Conservation (phyloP, 208 protist species). For the Jaenimonas drosophilae region DNA sequence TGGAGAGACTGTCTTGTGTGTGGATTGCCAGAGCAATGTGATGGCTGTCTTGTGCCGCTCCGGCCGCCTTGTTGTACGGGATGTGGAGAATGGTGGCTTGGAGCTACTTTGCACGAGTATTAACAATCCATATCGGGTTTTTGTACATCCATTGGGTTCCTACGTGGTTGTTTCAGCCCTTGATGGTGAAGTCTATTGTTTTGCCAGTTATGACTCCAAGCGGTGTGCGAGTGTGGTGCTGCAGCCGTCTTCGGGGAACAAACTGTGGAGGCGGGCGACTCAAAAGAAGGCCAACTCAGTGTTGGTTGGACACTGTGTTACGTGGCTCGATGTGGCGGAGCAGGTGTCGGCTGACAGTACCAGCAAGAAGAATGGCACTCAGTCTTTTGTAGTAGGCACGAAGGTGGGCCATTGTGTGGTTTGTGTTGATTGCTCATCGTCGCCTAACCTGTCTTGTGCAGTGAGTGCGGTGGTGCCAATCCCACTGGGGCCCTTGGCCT, state of each 20-base stretch:
- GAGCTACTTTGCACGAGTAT: conserved; percentile 17
- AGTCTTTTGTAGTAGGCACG: no score
- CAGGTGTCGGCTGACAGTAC: no score
- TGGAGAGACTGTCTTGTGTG: conserved; percentile 19
- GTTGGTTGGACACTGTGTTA: no score
- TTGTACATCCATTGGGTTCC: conserved; percentile 49
- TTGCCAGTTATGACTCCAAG: conserved; percentile 15
- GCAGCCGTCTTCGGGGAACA: conserved; percentile 9
- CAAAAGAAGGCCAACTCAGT: no score
- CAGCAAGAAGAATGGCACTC: no score
- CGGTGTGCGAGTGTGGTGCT: conserved; percentile 16
- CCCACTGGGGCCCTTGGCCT: no score
- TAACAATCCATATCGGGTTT: conserved; percentile 56
- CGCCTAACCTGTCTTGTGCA: no score
- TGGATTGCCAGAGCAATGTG: conserved; percentile 57
- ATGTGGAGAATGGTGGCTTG: conserved; percentile 21
- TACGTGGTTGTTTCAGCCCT: conserved; percentile 29
- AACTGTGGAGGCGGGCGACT: no score
- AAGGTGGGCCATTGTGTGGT: no score
- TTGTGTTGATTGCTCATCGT: no score
- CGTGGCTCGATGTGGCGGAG: no score
- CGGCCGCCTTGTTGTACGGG: conserved; percentile 36
- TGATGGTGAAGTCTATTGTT: conserved; percentile 61
- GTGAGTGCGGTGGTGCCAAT: no score
- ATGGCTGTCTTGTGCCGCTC: conserved; percentile 31